Base-by-base conservation (phyloP, 2,329 filamentous ascomycete genomes). In the Grosmannia serpens region DNA sequence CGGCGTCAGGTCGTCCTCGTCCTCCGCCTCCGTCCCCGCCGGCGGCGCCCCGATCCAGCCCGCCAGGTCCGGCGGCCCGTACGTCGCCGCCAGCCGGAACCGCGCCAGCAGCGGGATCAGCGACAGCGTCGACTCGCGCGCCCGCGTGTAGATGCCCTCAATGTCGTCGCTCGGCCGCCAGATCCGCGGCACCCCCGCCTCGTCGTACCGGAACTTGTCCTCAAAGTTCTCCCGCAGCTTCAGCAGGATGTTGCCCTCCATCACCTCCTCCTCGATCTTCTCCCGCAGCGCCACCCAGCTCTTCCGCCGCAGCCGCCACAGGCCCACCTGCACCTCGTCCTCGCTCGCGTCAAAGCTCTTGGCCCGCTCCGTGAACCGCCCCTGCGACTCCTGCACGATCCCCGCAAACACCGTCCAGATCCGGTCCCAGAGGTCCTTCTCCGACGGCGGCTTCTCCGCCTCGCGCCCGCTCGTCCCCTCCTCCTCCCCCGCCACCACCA, bases 141-240 rank as follows among this genome's bases (percentile, higher is more conserved):
- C 92, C 63, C 85, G 87, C 41, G 91, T 96, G 73, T 97, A 99
- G 49, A 95, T 77, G 52, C 92, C 91, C 75, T 99, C 94, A 61
- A 99, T 99, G 68, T 99, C 94, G 69, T 99, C 94, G 1, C 87
- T 91, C 1, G 94, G 94, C 27, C 91, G 85, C 94, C 94, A 99
- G 72, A 99, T 96, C 60, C 94, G 83, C 6, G 94, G 94, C 5
- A 99, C 94, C 29, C 94, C 94, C 8, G 85, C 85, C 60, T 96
- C 91, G 67, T 99, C 94, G 67, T 99, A 99, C 63, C 94, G 87
- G 81, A 99, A 99, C 73, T 96, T 96, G 75, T 99, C 94, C 73
- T 99, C 94, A 65, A 99, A 99, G 75, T 96, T 97, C 72, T 99
- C 94, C 41, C 94, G 85, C 56, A 99, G 82, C 77, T 99, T 99